phyloP scores from a whole-genome alignment of 2,329 filamentous ascomycete genomes.

The Calonectria pseudoreteaudii region DNA sequence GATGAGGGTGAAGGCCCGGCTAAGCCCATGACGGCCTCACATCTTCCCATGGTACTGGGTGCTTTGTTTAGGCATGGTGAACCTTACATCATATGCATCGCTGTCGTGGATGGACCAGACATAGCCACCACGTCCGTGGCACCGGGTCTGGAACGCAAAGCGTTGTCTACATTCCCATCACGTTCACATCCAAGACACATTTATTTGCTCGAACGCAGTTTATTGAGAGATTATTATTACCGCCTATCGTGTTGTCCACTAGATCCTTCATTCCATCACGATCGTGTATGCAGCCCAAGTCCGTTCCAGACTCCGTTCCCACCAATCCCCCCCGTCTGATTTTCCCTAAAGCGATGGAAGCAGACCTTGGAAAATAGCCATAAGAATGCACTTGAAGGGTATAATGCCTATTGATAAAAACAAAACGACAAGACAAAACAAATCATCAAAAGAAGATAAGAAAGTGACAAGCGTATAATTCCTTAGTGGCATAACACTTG shows the following conservation, averaged over 20 bases:
- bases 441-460: slow-evolving; percentile 32
- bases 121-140: not conserved
- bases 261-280: slow-evolving; percentile 4
- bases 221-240: slow-evolving; percentile 21
- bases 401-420: slow-evolving; percentile 47
- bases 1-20: not conserved
- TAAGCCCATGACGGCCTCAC: not conserved
- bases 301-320: not conserved
- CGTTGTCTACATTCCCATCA: not conserved
- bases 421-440: slow-evolving; percentile 9
- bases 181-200: not conserved
- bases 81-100: not conserved
- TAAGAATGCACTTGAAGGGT: slow-evolving; percentile 44
- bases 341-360: not conserved
- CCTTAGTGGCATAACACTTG: slow-evolving; percentile 21
- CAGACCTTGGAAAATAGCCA: slow-evolving; percentile 20
- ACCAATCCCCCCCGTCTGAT: not conserved
- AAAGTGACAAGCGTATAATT: slow-evolving; percentile 27
- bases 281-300: slow-evolving; percentile 5
- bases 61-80: not conserved
- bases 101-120: not conserved
- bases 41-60: not conserved
- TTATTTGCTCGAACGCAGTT: not conserved
- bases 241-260: not conserved
- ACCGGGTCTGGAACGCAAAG: not conserved